Evolutionary conservation across 495 filamentous ascomycete species (phyloP).

Genomic region (Tetracladium setigerum): DNA sequence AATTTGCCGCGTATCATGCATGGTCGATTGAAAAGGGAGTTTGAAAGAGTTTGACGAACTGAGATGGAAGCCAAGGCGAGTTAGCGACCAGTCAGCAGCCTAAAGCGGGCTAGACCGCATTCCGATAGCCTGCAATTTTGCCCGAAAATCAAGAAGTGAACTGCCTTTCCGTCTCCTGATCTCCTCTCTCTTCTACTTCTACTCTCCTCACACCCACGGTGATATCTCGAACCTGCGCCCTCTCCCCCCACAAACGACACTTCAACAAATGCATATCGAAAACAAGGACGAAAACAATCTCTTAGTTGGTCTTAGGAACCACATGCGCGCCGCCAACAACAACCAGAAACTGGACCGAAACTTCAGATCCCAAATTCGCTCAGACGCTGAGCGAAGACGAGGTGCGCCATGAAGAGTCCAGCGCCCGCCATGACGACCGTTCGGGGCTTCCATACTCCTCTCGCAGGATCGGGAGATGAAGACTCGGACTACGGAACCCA

Average conservation of each 20-base stretch:
- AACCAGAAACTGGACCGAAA: constrained; percentile 21
- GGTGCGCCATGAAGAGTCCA: constrained; percentile 24
- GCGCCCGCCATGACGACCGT: constrained; percentile 64
- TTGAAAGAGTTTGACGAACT: no score
- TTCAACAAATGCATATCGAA: constrained; percentile 24
- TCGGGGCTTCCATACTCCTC: constrained; percentile 72
- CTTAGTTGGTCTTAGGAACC: constrained; percentile 9
- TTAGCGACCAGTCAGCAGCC: no score
- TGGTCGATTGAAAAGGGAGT: no score
- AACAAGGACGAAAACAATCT: constrained; percentile 2
- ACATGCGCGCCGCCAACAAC: constrained; percentile 21
- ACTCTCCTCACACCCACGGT: constrained; percentile 14
- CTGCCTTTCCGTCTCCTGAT: neutral
- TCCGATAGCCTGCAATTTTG: neutral
- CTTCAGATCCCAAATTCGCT: constrained; percentile 20
- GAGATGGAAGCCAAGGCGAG: no score
- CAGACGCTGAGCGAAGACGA: constrained; percentile 19
- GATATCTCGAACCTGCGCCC: neutral
- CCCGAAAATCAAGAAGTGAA: neutral
- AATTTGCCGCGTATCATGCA: no score
- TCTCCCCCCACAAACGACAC: neutral
- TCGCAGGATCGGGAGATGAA: constrained; percentile 67
- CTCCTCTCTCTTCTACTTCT: constrained; percentile 2
- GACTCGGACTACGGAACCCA: constrained; percentile 57
- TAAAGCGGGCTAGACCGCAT: no score